Evolutionary conservation across 163 green algal species (phyloP).

Genomic region (Volvox carteri): DNA sequence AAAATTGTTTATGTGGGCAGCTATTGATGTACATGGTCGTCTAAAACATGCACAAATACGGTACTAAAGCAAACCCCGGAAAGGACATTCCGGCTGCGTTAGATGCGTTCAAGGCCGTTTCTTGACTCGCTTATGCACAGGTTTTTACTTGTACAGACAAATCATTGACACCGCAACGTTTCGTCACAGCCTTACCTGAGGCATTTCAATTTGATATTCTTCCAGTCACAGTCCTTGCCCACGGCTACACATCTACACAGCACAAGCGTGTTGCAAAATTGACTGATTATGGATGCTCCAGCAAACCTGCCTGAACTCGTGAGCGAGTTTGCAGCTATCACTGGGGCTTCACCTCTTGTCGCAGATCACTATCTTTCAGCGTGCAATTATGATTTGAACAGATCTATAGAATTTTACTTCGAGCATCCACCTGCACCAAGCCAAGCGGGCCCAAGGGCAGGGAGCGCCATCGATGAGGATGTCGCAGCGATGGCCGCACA

Average conservation of each 20-base stretch:
- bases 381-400: constrained; percentile 66
- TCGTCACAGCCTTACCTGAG: neutral
- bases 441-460: neutral
- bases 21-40: neutral
- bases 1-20: neutral
- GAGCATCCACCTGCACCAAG: constrained; percentile 48
- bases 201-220: neutral
- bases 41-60: no score
- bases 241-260: neutral
- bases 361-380: constrained; percentile 69
- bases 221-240: neutral
- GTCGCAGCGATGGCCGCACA: neutral
- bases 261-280: neutral
- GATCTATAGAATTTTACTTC: constrained; percentile 49
- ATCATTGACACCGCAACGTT: no score
- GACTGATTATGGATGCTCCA: neutral
- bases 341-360: constrained; percentile 47
- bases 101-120: no score
- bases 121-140: no score
- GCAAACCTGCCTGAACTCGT: constrained; percentile 42
- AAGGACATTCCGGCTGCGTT: no score
- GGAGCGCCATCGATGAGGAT: neutral
- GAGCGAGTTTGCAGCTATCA: constrained; percentile 64
- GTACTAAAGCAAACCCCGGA: no score
- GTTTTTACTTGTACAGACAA: no score